These are phyloP conservation scores for Chaetothyriales sp. DNA, from an alignment of 2,329 filamentous ascomycete species.

Conservation along the genomic window DNA sequence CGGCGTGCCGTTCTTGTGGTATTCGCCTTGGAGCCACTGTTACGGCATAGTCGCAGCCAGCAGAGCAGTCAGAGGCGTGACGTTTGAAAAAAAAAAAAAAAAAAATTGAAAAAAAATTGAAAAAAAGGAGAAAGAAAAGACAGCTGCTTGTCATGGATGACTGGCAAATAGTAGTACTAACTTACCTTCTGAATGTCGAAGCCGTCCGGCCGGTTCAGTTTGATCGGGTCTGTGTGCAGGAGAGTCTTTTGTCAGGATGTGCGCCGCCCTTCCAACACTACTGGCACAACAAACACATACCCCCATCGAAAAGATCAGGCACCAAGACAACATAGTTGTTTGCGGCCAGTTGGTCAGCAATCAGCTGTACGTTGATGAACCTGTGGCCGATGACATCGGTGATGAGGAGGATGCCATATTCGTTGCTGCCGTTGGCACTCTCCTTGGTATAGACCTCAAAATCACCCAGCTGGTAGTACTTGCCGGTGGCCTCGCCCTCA, in stretches of 20 bases:
- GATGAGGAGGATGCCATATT: constrained; percentile 17
- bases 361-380: constrained; percentile 44
- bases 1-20: constrained; percentile 14
- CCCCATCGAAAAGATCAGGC: constrained; percentile 54
- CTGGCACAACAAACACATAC: too few relatives aligned
- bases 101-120: too few relatives aligned
- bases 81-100: too few relatives aligned
- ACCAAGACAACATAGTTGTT: constrained; percentile 57
- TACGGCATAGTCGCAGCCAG: too few relatives aligned
- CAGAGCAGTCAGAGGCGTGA: too few relatives aligned
- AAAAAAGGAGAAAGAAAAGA: too few relatives aligned
- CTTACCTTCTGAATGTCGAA: constrained; percentile 30
- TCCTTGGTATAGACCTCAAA: constrained; percentile 37
- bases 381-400: constrained; percentile 44
- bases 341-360: constrained; percentile 60
- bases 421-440: neutral
- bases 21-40: constrained; percentile 30
- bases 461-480: constrained; percentile 32
- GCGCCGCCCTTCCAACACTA: too few relatives aligned
- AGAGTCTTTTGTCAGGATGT: too few relatives aligned
- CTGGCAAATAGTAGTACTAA: too few relatives aligned
- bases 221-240: constrained; percentile 38
- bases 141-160: too few relatives aligned
- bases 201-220: constrained; percentile 36
- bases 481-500: constrained; percentile 34